Evolutionary conservation across 208 protist genomes (phyloP).

Genomic region (Trypanosoma rangeli): DNA sequence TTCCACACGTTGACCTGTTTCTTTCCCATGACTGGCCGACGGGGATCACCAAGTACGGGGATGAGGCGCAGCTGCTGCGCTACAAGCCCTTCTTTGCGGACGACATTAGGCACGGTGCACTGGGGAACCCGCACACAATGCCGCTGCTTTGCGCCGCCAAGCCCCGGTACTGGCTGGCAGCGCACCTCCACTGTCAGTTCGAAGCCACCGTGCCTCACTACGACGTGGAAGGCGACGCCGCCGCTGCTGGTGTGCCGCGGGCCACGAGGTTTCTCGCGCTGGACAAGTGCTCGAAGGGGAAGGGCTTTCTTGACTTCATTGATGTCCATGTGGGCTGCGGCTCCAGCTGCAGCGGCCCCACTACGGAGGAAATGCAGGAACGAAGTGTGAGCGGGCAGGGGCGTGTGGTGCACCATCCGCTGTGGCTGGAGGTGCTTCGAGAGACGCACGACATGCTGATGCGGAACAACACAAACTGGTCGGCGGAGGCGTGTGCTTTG

Average conservation of each 20-base stretch:
- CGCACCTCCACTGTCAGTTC: slow-evolving; percentile 91
- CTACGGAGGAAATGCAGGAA: neutral
- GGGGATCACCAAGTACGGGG: slow-evolving; percentile 84
- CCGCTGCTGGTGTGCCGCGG: slow-evolving; percentile 9
- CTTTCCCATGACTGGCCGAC: slow-evolving; percentile 92
- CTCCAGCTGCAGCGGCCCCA: neutral
- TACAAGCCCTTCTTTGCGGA: slow-evolving; percentile 88
- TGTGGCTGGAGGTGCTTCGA: slow-evolving; percentile 64
- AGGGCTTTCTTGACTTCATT: slow-evolving; percentile 80
- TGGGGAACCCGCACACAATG: slow-evolving; percentile 88
- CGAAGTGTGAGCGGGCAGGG: neutral
- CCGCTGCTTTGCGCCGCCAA: slow-evolving; percentile 50
- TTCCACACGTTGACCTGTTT: slow-evolving; percentile 65
- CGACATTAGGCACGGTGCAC: slow-evolving; percentile 64
- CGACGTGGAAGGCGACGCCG: slow-evolving; percentile 10
- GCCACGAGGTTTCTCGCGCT: slow-evolving; percentile 80
- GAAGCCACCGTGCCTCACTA: slow-evolving; percentile 61
- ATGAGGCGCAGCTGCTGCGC: slow-evolving; percentile 72
- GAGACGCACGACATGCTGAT: slow-evolving; percentile 47
- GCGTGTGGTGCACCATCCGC: slow-evolving; percentile 59
- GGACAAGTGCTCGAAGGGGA: slow-evolving; percentile 84
- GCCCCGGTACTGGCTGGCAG: slow-evolving; percentile 82
- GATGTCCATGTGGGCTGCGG: slow-evolving; percentile 40
- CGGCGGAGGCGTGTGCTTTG: slow-evolving; percentile 9
- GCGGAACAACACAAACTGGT: slow-evolving; percentile 36